Evolutionary conservation across 768 basidiomycete species (phyloP).

Genomic region (Phanerodontia chrysosporium): DNA sequence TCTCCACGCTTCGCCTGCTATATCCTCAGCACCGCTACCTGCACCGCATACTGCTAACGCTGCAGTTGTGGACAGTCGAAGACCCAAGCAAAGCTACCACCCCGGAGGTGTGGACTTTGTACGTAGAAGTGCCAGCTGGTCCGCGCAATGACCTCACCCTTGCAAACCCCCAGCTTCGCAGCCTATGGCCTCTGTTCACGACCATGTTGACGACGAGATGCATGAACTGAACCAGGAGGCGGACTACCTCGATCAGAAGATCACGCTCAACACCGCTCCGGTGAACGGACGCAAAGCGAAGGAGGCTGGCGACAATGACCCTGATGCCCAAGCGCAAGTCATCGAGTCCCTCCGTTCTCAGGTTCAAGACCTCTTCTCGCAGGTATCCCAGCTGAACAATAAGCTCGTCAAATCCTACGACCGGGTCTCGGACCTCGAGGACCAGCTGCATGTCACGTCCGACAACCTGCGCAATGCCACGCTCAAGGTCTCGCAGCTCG

Average conservation of each 20-base stretch:
- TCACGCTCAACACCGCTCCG: conserved; percentile 1
- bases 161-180: neutral
- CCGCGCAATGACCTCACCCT: neutral
- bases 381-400: conserved; percentile 85
- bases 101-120: neutral
- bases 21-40: no score
- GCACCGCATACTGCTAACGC: neutral
- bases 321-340: conserved; percentile 78
- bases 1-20: no score
- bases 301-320: conserved; percentile 20
- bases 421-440: conserved; percentile 89
- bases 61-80: neutral
- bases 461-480: conserved; percentile 55
- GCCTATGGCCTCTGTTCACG: conserved; percentile 9
- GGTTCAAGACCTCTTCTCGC: conserved; percentile 82
- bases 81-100: neutral
- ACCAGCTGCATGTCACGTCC: conserved; percentile 69
- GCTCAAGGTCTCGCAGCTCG: conserved; percentile 71
- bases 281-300: conserved; percentile 6
- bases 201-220: conserved; percentile 18
- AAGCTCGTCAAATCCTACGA: conserved; percentile 94
- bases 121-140: neutral
- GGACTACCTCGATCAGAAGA: conserved; percentile 16
- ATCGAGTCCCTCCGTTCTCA: conserved; percentile 77
- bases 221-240: conserved; percentile 17